Conservation (phyloP, 352 stramenopile genomes). For the Phytopythium kandeliae region DNA sequence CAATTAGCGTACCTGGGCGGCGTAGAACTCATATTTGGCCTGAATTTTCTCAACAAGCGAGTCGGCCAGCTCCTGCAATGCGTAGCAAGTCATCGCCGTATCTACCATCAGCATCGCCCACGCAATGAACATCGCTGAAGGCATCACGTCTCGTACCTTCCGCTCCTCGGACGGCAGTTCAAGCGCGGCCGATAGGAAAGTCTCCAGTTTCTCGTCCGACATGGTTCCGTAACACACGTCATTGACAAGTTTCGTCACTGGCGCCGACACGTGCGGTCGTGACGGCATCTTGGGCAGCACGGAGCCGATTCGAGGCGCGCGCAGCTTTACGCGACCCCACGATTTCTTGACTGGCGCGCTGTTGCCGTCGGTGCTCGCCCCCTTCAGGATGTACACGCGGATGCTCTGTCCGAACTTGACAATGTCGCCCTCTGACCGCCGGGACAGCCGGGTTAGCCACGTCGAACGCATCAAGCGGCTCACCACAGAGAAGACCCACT, state of each 20-base stretch:
- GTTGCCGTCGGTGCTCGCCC: conserved; percentile 44
- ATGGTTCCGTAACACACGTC: conserved; percentile 76
- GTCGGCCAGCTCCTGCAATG: conserved; percentile 59
- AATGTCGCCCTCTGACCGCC: conserved; percentile 58
- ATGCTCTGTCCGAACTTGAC: conserved; percentile 87
- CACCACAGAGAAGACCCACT: too few relatives aligned
- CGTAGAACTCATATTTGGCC: conserved; percentile 81
- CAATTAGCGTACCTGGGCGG: conserved; percentile 53
- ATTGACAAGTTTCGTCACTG: conserved; percentile 77
- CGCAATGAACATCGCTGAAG: not conserved
- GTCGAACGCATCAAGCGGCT: not conserved
- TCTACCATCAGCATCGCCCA: not conserved
- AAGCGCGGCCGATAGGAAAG: conserved; percentile 61
- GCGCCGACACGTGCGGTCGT: conserved; percentile 46
- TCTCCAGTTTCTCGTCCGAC: conserved; percentile 64
- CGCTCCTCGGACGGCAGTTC: conserved; percentile 63
- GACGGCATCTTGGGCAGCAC: conserved; percentile 63
- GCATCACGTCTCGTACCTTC: conserved; percentile 28
- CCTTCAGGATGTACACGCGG: conserved; percentile 80
- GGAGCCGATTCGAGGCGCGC: conserved; percentile 63
- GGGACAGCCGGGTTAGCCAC: not conserved
- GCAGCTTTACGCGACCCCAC: conserved; percentile 72
- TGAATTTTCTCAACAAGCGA: conserved; percentile 82
- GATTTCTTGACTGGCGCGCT: conserved; percentile 78
- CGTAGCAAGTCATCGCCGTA: not conserved